These are phyloP conservation scores for Penicillium argentinense DNA, from an alignment of 495 filamentous ascomycete species.

Conservation along the genomic window DNA sequence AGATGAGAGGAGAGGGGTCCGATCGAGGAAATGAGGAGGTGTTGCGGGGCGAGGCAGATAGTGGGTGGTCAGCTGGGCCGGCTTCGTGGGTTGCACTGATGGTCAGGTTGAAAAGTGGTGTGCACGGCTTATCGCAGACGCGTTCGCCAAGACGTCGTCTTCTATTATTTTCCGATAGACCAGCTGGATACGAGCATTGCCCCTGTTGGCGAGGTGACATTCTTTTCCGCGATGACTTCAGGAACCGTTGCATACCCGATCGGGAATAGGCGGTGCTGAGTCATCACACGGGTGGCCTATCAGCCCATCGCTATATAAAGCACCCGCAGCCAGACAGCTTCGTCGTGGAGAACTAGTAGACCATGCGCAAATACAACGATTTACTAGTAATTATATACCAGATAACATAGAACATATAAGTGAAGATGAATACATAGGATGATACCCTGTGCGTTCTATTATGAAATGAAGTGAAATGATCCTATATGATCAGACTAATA, in stretches of 20 bases:
- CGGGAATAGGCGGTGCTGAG: slow-evolving; percentile 1
- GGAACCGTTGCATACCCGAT: slow-evolving; percentile 17
- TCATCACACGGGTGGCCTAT: slow-evolving; percentile 1
- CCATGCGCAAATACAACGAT: background rate
- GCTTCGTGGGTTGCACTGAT: slow-evolving; percentile 24
- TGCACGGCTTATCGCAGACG: slow-evolving; percentile 6
- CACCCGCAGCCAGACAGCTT: too few relatives aligned
- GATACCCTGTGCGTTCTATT: too few relatives aligned
- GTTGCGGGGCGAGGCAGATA: slow-evolving; percentile 21
- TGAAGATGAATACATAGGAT: slow-evolving; percentile 6
- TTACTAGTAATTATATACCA: background rate
- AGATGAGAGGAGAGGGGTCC: slow-evolving; percentile 9
- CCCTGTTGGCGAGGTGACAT: background rate
- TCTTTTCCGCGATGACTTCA: slow-evolving; percentile 17
- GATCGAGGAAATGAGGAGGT: slow-evolving; percentile 11
- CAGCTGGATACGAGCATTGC: background rate
- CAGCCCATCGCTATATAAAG: slow-evolving; percentile 12
- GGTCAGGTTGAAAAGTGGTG: slow-evolving; percentile 15
- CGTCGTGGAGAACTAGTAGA: too few relatives aligned
- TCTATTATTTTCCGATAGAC: slow-evolving; percentile 18
- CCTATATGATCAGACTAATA: background rate
- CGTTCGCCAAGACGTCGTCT: slow-evolving; percentile 7
- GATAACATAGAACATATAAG: background rate
- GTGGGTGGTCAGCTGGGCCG: slow-evolving; percentile 21
- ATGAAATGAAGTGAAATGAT: too few relatives aligned